phyloP scores from a whole-genome alignment of 2,329 filamentous ascomycete genomes.

The Pseudocercospora fijiensis region DNA sequence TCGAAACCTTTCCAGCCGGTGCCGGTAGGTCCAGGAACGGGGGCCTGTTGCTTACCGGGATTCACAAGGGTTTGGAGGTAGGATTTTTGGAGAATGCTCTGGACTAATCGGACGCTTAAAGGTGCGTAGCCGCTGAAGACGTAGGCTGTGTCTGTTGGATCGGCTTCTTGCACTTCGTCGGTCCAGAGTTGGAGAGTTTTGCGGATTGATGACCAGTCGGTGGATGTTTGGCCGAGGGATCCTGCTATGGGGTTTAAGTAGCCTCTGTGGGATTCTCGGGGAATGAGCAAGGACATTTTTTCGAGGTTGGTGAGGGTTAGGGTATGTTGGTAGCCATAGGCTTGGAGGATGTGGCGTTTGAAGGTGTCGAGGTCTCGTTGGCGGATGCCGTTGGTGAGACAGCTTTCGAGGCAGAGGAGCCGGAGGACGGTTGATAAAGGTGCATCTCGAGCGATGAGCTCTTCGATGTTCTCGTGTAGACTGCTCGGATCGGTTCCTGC shows the following conservation, averaged over 20 bases:
- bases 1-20: constrained; percentile 91
- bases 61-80: constrained; percentile 63
- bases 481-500: constrained; percentile 84
- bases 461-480: constrained; percentile 87
- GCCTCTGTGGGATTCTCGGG: constrained; percentile 69
- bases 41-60: constrained; percentile 34
- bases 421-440: constrained; percentile 79
- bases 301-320: constrained; percentile 85
- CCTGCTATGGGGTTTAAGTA: constrained; percentile 76
- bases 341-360: constrained; percentile 81
- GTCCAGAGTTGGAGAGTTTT: constrained; percentile 86
- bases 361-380: constrained; percentile 87
- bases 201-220: constrained; percentile 82
- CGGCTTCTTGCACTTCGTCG: constrained; percentile 93
- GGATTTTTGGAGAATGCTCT: constrained; percentile 89
- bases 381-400: constrained; percentile 82
- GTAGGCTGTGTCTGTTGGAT: constrained; percentile 94
- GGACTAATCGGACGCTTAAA: constrained; percentile 83
- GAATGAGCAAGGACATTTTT: constrained; percentile 81
- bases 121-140: constrained; percentile 97
- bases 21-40: constrained; percentile 59
- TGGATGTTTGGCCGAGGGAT: constrained; percentile 50
- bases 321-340: constrained; percentile 92
- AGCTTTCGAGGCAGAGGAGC: constrained; percentile 86
- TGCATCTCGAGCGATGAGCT: constrained; percentile 85